Conservation (phyloP, 768 basidiomycete species). For the Termitomyces sp. region DNA sequence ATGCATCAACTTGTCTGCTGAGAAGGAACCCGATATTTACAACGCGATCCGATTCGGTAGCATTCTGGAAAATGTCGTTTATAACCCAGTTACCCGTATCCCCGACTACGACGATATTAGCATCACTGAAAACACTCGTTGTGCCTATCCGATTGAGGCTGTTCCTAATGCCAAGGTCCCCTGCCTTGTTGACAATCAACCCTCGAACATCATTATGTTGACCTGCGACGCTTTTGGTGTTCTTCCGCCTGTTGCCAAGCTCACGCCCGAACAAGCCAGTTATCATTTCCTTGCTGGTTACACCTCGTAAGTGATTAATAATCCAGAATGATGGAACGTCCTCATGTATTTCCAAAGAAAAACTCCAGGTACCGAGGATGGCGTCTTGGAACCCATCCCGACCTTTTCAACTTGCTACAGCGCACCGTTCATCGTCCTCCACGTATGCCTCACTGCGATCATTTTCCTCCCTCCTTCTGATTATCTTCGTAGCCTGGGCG, state of each 20-base stretch:
- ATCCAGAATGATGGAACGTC: neutral
- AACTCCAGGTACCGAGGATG: conserved; percentile 99
- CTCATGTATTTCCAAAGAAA: conserved; percentile 49
- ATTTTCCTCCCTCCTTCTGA: neutral
- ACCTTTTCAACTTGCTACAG: conserved; percentile 99
- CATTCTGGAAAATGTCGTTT: conserved; percentile 99
- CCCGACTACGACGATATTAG: conserved; percentile 95
- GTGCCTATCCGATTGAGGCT: conserved; percentile 97
- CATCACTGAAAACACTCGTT: conserved; percentile 99
- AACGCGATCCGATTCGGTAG: conserved; percentile 92
- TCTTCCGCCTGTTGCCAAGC: conserved; percentile 90
- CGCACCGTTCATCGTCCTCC: conserved; percentile 98
- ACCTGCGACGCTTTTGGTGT: conserved; percentile 99
- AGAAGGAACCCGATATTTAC: conserved; percentile 98
- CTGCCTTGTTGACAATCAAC: conserved; percentile 82
- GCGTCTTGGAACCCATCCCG: conserved; percentile 95
- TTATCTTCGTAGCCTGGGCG: conserved; percentile 63
- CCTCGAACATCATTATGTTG: conserved; percentile 94
- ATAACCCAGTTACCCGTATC: conserved; percentile 74
- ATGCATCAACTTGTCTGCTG: conserved; percentile 91
- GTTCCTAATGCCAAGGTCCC: conserved; percentile 96
- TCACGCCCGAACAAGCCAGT: conserved; percentile 91
- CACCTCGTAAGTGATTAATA: conserved; percentile 61
- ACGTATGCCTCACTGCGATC: conserved; percentile 44
- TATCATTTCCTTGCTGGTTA: conserved; percentile 98